Base-by-base conservation (phyloP, 306 rosid genomes). In the Ziziphus jujuba region DNA sequence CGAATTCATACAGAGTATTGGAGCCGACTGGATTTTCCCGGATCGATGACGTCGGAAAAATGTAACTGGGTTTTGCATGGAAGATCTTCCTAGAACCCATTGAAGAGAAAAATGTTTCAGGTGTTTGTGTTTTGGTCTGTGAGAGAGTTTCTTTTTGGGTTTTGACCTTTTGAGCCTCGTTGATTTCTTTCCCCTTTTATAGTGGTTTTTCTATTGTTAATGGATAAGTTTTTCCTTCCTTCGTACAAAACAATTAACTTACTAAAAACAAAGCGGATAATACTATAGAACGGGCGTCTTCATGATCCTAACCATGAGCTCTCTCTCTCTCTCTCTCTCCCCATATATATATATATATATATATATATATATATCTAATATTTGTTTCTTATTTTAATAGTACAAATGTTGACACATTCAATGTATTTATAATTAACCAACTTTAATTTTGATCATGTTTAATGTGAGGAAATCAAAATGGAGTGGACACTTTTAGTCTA, bases 81-180 rank as follows among this genome's bases (percentile, higher is more conserved):
- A 75, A 83, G 36, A 14, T 57, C 61, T 82, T 89, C 82, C 83
- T 71, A 21, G 98, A 84, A 43, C 92, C 92, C 98, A 92, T 89
- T 73, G 83, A 77, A 49, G 54, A 38, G 53, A n/a, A 19, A 40
- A 22, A 23, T 7, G 8, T 24, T 49, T 17, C 1, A 16, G n/a
- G 21, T 0, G 23, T 43, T 23, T 58, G 3, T 20, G 38, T 1
- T 13, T 56, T 20, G 17, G 13, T 48, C 44, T 8, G 0, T 38
- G 4, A 12, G 61, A 44, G 2, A 28, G 13, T 48, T 19, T 16
- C 14, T 7, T 19, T 20, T 10, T 22, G 25, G 7, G 21, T 1
- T 33, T 55, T 45, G 66, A 55, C 21, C 12, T 45, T 68, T 61
- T 6, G 2, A 9, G 6, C n/a, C 4, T 31, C 9, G 21, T 21